These are phyloP conservation scores for Chaetomiaceae sp. DNA, from an alignment of 2,329 filamentous ascomycete species.

Conservation along the genomic window DNA sequence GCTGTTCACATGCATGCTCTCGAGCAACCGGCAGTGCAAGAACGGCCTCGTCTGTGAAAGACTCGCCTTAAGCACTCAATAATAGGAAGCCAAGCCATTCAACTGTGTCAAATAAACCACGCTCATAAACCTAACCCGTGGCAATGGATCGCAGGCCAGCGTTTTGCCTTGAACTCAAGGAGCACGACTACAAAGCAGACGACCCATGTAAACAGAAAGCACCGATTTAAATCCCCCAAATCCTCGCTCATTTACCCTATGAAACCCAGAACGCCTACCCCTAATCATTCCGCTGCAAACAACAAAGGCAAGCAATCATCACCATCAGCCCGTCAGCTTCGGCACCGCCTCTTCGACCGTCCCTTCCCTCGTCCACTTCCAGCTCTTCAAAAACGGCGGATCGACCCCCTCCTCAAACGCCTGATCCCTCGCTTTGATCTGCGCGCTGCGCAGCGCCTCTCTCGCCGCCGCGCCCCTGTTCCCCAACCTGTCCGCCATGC, in stretches of 20 bases:
- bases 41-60: too few species aligned
- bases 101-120: too few species aligned
- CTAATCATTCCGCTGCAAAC: neutral
- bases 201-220: too few species aligned
- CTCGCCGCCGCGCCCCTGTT: conserved; percentile 58
- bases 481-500: conserved; percentile 49
- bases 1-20: too few species aligned
- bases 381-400: conserved; percentile 57
- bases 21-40: too few species aligned
- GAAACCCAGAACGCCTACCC: neutral
- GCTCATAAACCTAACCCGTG: too few species aligned
- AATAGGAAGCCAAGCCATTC: too few species aligned
- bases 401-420: conserved; percentile 68
- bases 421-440: conserved; percentile 57
- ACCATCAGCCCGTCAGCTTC: conserved; percentile 4
- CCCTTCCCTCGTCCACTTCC: conserved; percentile 52
- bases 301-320: neutral
- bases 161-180: too few species aligned
- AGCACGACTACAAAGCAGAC: too few species aligned
- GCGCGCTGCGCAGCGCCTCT: conserved; percentile 57
- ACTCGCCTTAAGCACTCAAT: too few species aligned
- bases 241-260: neutral
- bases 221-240: too few species aligned
- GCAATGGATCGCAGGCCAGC: too few species aligned
- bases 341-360: conserved; percentile 9